Evolutionary conservation across 2,329 filamentous ascomycete species (phyloP).

Genomic region (Diaporthe sp.): DNA sequence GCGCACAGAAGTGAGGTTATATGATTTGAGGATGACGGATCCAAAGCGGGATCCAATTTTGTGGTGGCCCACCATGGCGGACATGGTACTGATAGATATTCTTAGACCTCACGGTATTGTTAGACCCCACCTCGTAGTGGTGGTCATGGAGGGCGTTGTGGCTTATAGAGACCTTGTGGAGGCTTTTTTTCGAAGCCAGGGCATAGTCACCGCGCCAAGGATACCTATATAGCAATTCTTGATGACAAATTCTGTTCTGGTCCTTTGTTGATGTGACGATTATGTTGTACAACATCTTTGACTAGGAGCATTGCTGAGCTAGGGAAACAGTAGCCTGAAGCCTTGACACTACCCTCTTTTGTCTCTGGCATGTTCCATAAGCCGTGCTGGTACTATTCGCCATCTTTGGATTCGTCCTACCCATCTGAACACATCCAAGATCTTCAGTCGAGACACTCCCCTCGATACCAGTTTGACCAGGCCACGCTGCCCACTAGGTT

Average conservation of each 20-base stretch:
- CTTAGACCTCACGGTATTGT: not conserved
- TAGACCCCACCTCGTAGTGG: not conserved
- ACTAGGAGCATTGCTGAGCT: no score
- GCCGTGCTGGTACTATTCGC: accelerated
- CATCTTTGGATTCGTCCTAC: not conserved
- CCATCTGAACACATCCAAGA: no score
- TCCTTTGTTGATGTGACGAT: not conserved
- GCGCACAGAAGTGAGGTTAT: no score
- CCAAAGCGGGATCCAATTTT: not conserved
- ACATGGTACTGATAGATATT: slow-evolving; percentile 1
- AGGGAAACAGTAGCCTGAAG: no score
- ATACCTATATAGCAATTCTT: not conserved
- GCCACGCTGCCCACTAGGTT: not conserved
- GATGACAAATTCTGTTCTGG: not conserved
- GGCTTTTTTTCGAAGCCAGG: not conserved
- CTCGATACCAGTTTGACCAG: no score
- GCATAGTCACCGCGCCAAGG: not conserved
- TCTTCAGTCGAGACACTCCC: not conserved
- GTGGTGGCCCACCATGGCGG: not conserved
- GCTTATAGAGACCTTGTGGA: not conserved
- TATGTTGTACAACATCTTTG: not conserved
- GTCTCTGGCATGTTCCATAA: not conserved
- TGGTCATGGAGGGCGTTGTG: not conserved
- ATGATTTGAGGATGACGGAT: no score
- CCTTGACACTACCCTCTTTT: not conserved